A percentile compares a stretch with the other conserved stretches of the same genome.
phyloP scores from a whole-genome alignment of 805 yeast genomes.

The Schwanniomyces polymorphus region DNA sequence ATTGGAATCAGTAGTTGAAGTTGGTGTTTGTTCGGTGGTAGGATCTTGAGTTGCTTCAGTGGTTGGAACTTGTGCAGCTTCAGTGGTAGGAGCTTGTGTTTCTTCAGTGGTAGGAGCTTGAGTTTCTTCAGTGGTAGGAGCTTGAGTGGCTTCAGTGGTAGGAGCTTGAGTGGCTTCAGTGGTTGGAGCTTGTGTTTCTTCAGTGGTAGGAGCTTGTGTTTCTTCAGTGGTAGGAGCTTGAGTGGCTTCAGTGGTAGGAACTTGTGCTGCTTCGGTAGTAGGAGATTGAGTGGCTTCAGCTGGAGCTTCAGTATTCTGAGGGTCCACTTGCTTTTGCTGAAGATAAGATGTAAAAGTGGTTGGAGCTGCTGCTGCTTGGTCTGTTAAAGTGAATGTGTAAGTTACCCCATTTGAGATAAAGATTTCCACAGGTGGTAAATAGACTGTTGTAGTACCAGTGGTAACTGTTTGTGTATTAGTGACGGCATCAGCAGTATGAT shows the following conservation, averaged over 20 bases:
- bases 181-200: neutral
- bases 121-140: slow-evolving; percentile 8
- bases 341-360: slow-evolving; percentile 31
- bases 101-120: slow-evolving; percentile 10
- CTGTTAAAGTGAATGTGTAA: slow-evolving; percentile 46
- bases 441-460: slow-evolving; percentile 50
- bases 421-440: slow-evolving; percentile 53
- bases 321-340: slow-evolving; percentile 9
- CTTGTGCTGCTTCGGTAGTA: slow-evolving; percentile 31
- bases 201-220: slow-evolving; percentile 17
- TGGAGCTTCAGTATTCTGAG: slow-evolving; percentile 7
- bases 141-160: slow-evolving; percentile 8
- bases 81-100: slow-evolving; percentile 13
- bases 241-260: slow-evolving; percentile 21
- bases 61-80: slow-evolving; percentile 9
- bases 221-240: slow-evolving; percentile 14
- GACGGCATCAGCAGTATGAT: slow-evolving; percentile 56
- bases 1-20: slow-evolving; percentile 12
- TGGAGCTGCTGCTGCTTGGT: slow-evolving; percentile 31
- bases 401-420: slow-evolving; percentile 53
- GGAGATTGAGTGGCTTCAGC: slow-evolving; percentile 20
- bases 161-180: slow-evolving; percentile 1
- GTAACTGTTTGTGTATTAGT: slow-evolving; percentile 41
- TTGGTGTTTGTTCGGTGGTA: slow-evolving; percentile 12
- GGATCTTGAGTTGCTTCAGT: slow-evolving; percentile 14